phyloP scores from a whole-genome alignment of 2,329 filamentous ascomycete genomes.

The Aureobasidium namibiae region DNA sequence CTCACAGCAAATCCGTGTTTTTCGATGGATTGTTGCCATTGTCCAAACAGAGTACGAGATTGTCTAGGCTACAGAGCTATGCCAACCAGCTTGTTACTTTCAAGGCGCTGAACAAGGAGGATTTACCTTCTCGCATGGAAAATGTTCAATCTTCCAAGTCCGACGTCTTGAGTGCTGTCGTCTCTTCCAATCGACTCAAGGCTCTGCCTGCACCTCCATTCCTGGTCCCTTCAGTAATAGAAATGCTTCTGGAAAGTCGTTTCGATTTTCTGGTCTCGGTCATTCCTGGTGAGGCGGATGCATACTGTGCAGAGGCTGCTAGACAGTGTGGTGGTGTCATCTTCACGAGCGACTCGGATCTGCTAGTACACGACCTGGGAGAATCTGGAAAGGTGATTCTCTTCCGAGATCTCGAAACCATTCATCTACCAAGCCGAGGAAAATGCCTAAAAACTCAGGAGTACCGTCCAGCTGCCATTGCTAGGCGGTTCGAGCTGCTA shows the following conservation, averaged over 20 bases:
- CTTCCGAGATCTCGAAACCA: slow-evolving; percentile 52
- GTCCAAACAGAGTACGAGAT: slow-evolving; percentile 55
- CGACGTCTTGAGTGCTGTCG: slow-evolving; percentile 12
- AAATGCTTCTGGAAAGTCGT: slow-evolving; percentile 49
- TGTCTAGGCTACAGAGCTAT: slow-evolving; percentile 51
- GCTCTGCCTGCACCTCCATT: slow-evolving; percentile 54
- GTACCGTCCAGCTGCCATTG: slow-evolving; percentile 38
- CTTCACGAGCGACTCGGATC: slow-evolving; percentile 80
- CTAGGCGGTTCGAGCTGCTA: slow-evolving; percentile 36
- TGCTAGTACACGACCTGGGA: slow-evolving; percentile 67
- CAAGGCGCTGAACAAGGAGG: slow-evolving; percentile 25
- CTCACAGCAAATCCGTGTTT: slow-evolving; percentile 57
- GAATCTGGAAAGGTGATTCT: slow-evolving; percentile 55
- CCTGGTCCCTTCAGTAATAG: slow-evolving; percentile 68
- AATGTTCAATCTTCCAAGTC: not conserved
- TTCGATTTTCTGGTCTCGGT: slow-evolving; percentile 43
- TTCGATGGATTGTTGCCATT: slow-evolving; percentile 78
- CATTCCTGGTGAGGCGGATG: slow-evolving; percentile 78
- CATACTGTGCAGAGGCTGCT: slow-evolving; percentile 63
- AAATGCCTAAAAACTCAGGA: slow-evolving; percentile 20
- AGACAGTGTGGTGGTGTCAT: slow-evolving; percentile 49
- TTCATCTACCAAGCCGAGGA: slow-evolving; percentile 25
- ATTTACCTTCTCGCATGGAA: slow-evolving; percentile 21
- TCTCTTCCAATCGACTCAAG: slow-evolving; percentile 19
- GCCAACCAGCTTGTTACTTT: slow-evolving; percentile 49